Evolutionary conservation across 495 filamentous ascomycete species (phyloP).

Genomic region (Filosporella fistucella): DNA sequence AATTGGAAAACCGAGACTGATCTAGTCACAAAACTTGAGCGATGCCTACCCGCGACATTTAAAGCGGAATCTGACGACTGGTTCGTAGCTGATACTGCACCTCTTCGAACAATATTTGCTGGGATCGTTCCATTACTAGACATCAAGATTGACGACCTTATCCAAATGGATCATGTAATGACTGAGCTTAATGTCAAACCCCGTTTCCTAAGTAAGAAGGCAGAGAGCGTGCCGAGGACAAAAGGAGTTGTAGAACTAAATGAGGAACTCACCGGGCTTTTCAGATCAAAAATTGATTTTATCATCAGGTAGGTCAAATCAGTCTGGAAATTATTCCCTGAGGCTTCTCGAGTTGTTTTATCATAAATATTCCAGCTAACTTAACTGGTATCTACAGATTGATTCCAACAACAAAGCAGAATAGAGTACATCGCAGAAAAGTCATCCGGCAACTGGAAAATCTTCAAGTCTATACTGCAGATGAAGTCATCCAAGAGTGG

Average conservation of each 20-base stretch:
- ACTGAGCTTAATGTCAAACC: background rate
- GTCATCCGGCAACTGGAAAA: background rate
- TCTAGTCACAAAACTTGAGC: background rate
- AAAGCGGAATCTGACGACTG: background rate
- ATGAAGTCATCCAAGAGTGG: slow-evolving; percentile 4
- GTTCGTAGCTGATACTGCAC: slow-evolving; percentile 1
- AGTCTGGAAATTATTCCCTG: background rate
- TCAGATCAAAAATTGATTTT: background rate
- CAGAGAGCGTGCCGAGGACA: background rate
- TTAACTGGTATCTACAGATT: background rate
- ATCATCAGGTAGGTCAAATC: background rate
- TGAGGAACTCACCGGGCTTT: background rate
- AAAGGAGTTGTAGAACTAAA: background rate
- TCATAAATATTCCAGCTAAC: too few relatives aligned
- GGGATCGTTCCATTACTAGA: background rate
- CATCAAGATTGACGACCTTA: background rate
- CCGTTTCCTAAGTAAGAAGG: background rate
- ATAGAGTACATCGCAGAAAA: background rate
- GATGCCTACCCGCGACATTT: too few relatives aligned
- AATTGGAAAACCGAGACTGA: background rate
- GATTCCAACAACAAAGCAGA: background rate
- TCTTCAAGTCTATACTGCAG: background rate
- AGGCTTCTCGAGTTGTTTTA: background rate
- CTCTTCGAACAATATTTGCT: background rate
- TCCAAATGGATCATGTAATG: background rate